These are phyloP conservation scores for Pugionium cornutum DNA, from an alignment of 345 rosid genomes.

Conservation along the genomic window DNA sequence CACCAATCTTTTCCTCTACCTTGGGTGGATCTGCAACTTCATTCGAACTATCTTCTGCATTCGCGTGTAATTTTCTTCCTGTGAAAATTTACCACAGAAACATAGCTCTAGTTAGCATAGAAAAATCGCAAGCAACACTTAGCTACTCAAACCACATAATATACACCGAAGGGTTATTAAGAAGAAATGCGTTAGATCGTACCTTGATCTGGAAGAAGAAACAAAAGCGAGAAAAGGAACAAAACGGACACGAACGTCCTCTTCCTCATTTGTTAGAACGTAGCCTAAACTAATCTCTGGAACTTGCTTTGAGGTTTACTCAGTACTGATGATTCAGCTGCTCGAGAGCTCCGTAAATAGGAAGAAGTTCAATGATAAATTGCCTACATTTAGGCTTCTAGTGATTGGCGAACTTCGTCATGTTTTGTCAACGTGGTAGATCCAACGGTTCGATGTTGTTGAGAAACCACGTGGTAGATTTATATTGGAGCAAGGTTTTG, in stretches of 20 bases:
- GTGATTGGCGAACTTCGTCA: constrained; percentile 9
- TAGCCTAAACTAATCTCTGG: constrained; percentile 11
- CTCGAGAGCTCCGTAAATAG: constrained; percentile 31
- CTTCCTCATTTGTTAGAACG: constrained; percentile 64
- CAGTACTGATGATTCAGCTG: constrained; percentile 11
- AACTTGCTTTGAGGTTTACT: constrained; percentile 14
- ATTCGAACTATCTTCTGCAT: constrained; percentile 68
- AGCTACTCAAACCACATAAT: constrained; percentile 7
- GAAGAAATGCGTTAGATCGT: constrained; percentile 26
- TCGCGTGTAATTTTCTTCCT: constrained; percentile 82
- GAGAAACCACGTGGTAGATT: constrained; percentile 22
- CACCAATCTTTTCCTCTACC: constrained; percentile 92
- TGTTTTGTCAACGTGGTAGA: constrained; percentile 27
- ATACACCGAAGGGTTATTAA: background rate
- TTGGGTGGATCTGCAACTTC: constrained; percentile 77
- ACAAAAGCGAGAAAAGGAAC: constrained; percentile 65
- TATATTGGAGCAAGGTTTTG: constrained; percentile 21
- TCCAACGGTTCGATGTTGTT: constrained; percentile 18
- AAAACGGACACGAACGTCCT: constrained; percentile 84
- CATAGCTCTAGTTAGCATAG: constrained; percentile 16
- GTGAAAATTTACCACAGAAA: constrained; percentile 35
- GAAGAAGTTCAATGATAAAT: constrained; percentile 11
- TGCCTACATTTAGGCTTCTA: constrained; percentile 30
- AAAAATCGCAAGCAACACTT: constrained; percentile 8
- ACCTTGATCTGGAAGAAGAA: constrained; percentile 89